Evolutionary conservation across 148 eudicot genomes (phyloP).

Genomic region (Rhododendron ovatum): DNA sequence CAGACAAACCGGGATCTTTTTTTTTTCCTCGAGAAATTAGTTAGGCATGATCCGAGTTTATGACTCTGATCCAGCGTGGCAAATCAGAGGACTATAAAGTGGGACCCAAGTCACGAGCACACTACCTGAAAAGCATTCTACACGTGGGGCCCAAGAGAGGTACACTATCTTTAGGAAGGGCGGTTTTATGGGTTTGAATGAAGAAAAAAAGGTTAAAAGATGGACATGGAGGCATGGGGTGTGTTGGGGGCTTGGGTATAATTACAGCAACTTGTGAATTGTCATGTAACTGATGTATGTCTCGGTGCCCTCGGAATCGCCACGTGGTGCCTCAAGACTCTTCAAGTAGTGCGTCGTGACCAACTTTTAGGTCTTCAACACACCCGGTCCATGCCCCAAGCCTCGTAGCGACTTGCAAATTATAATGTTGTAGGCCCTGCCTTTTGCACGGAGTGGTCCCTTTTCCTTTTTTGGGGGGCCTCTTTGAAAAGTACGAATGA

Average conservation of each 20-base stretch:
- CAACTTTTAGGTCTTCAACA: not conserved
- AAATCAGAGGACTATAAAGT: not conserved
- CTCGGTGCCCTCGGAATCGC: no score
- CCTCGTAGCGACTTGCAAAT: no score
- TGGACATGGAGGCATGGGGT: not conserved
- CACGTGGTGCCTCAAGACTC: not conserved
- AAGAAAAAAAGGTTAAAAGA: not conserved
- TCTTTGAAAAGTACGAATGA: not conserved
- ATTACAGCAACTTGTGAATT: not conserved
- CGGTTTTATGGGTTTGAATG: not conserved
- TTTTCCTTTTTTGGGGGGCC: no score
- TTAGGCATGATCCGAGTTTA: not conserved
- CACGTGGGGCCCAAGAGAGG: not conserved
- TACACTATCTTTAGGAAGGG: not conserved
- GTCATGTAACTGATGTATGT: not conserved
- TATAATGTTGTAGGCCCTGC: no score
- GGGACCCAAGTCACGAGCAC: not conserved
- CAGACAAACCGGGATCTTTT: no score
- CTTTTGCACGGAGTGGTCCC: not conserved
- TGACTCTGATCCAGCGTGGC: slow-evolving; percentile 18
- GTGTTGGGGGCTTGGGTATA: not conserved
- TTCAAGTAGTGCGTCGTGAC: not conserved
- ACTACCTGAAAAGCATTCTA: not conserved
- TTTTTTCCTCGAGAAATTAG: not conserved
- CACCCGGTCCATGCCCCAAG: no score